Percentiles rank a stretch among this genome's conserved stretches.
Conservation (phyloP, 1,284 basidiomycete species). For the Vanrija sp. region DNA sequence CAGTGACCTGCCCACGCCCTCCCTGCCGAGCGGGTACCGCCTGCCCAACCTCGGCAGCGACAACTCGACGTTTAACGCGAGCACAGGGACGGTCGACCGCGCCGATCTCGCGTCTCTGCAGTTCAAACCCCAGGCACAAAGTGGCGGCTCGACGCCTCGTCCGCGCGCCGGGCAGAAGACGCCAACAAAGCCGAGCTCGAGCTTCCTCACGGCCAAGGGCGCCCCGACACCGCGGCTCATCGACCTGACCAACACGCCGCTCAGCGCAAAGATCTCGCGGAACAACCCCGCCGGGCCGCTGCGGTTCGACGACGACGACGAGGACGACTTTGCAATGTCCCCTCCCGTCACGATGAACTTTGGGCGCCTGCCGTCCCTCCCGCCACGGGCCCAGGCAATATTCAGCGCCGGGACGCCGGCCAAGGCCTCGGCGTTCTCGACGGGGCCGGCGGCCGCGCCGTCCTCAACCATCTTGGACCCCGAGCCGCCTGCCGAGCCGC, state of each 20-base stretch:
- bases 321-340: conserved; percentile 68
- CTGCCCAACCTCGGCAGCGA: conserved; percentile 16
- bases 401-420: conserved; percentile 52
- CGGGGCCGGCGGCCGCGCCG: too few relatives aligned
- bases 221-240: conserved; percentile 4
- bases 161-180: background rate
- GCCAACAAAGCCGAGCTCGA: background rate
- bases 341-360: conserved; percentile 82
- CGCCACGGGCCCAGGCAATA: conserved; percentile 56
- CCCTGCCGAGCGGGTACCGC: conserved; percentile 36
- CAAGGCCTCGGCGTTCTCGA: conserved; percentile 1
- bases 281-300: background rate
- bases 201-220: background rate
- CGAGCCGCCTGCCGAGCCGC: background rate
- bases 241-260: conserved; percentile 62
- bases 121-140: background rate
- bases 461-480: background rate
- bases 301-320: conserved; percentile 29
- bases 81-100: background rate
- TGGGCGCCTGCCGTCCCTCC: conserved; percentile 52
- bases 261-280: conserved; percentile 48
- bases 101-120: background rate
- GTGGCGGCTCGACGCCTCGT: background rate
- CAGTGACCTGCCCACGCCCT: conserved; percentile 32
- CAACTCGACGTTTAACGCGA: background rate